phyloP scores from a whole-genome alignment of 2,329 filamentous ascomycete species.

The Fusarium sp. region DNA sequence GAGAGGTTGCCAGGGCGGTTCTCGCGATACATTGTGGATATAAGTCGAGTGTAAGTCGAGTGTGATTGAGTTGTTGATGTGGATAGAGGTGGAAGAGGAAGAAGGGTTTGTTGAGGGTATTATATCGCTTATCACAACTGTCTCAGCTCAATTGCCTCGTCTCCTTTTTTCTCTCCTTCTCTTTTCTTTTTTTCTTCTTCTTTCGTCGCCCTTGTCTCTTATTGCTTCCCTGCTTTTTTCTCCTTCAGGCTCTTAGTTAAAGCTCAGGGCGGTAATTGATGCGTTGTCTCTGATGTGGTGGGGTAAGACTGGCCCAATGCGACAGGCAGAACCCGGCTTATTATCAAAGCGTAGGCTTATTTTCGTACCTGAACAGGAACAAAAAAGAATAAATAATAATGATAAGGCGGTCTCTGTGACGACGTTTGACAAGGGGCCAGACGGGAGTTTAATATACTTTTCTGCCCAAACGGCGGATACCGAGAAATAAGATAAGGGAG shows the following conservation, averaged over 20 bases:
- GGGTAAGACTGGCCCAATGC: slow-evolving; percentile 28
- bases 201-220: slow-evolving; percentile 13
- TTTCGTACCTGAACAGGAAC: neutral
- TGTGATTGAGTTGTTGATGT: neutral
- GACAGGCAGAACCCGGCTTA: slow-evolving; percentile 39
- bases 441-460: neutral
- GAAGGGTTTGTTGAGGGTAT: slow-evolving; percentile 14
- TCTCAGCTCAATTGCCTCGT: neutral
- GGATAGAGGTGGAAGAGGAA: neutral
- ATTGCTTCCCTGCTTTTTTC: slow-evolving; percentile 5
- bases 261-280: slow-evolving; percentile 36
- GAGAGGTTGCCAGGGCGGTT: slow-evolving; percentile 41
- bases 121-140: slow-evolving; percentile 22
- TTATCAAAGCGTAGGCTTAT: slow-evolving; percentile 21
- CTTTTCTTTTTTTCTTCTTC: neutral
- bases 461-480: slow-evolving; percentile 33
- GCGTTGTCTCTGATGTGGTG: slow-evolving; percentile 46
- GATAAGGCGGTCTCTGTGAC: neutral
- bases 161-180: slow-evolving; percentile 3
- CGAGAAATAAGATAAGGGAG: slow-evolving; percentile 5
- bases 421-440: neutral
- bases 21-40: slow-evolving; percentile 42
- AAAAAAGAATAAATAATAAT: neutral
- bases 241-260: slow-evolving; percentile 1
- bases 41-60: neutral